Conservation (phyloP, 1,284 basidiomycete genomes). For the Fomitiporia mediterranea region DNA sequence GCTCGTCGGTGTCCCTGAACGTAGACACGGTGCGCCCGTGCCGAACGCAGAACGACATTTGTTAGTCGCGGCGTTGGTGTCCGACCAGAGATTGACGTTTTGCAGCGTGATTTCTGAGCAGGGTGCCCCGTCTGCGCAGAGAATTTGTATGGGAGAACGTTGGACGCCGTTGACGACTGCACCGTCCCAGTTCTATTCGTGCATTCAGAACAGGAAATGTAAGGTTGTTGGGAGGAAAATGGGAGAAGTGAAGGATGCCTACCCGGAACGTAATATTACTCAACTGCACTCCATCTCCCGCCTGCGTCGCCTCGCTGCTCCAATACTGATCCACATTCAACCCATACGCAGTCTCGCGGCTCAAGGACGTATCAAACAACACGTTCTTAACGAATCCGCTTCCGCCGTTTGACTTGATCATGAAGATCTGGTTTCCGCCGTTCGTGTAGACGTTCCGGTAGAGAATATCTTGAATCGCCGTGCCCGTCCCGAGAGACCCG, state of each 20-base stretch:
- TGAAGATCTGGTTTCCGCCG: constrained; percentile 34
- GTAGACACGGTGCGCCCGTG: constrained; percentile 31
- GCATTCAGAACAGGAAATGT: background rate
- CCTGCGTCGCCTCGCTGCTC: constrained; percentile 18
- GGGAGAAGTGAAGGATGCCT: background rate
- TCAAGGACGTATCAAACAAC: constrained; percentile 32
- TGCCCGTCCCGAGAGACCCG: constrained; percentile 31
- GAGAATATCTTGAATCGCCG: constrained; percentile 31
- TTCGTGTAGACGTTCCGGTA: constrained; percentile 33
- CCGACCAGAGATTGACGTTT: constrained; percentile 32
- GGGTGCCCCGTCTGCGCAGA: constrained; percentile 33
- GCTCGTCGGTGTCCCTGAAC: constrained; percentile 25
- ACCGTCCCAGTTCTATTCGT: constrained; percentile 32
- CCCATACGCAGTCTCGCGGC: constrained; percentile 31
- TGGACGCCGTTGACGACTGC: constrained; percentile 28
- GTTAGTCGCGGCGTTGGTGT: constrained; percentile 27
- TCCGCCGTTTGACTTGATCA: constrained; percentile 35
- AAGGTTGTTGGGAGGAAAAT: background rate
- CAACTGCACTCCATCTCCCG: constrained; percentile 29
- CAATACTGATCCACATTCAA: constrained; percentile 33
- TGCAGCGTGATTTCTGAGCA: constrained; percentile 29
- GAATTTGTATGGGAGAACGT: constrained; percentile 30
- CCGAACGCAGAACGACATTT: constrained; percentile 33
- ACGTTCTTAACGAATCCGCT: constrained; percentile 33
- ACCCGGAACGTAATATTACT: constrained; percentile 30